Conservation (phyloP, 2,329 filamentous ascomycete genomes). For the Aspergillus carbonarius region DNA sequence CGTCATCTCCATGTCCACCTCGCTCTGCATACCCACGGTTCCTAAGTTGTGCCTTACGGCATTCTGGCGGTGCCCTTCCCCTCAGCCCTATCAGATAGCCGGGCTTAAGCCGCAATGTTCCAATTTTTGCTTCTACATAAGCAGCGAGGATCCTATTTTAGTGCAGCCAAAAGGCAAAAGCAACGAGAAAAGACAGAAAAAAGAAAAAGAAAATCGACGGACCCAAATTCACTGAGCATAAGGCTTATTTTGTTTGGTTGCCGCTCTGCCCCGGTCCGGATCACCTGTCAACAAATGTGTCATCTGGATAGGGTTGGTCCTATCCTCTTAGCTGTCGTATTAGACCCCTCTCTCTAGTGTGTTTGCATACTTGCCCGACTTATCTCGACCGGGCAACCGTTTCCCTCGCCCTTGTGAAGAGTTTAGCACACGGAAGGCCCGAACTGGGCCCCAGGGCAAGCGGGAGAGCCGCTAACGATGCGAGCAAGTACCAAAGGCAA, state of each 20-base stretch:
- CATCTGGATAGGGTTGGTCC: background rate
- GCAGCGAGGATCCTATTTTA: background rate
- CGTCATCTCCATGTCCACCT: background rate
- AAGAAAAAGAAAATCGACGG: background rate
- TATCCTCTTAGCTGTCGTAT: background rate
- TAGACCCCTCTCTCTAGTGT: background rate
- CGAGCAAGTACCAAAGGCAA: background rate
- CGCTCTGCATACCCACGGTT: background rate
- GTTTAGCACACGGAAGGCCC: background rate
- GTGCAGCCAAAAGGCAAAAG: background rate
- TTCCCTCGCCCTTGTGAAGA: background rate
- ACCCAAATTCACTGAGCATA: background rate
- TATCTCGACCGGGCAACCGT: background rate
- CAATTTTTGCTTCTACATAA: constrained; percentile 1
- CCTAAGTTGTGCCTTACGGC: background rate
- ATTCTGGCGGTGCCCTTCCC: background rate
- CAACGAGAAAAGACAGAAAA: background rate
- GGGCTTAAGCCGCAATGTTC: background rate
- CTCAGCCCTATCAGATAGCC: constrained; percentile 11
- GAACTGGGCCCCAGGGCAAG: background rate
- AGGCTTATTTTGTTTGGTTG: background rate
- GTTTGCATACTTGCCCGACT: background rate
- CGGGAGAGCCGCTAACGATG: background rate
- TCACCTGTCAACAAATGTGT: background rate
- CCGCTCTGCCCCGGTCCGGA: background rate